Percentiles rank a stretch among this genome's conserved stretches.
Conservation (phyloP, 345 rosid species). For the Arabis alpina region DNA sequence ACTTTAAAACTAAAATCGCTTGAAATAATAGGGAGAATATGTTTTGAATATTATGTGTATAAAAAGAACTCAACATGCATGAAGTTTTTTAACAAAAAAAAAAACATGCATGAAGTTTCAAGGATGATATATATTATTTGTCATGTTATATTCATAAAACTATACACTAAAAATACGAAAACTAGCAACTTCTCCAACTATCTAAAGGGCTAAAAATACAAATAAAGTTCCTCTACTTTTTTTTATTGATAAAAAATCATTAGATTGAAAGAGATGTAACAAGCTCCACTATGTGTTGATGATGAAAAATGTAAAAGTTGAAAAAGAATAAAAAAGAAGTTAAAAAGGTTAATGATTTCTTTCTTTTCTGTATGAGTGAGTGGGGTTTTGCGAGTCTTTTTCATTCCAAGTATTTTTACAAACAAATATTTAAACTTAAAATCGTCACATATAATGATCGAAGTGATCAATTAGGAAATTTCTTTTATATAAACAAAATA, state of each 20-base stretch:
- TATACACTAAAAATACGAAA: neutral
- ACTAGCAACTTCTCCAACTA: constrained; percentile 14
- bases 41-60: too few relatives aligned
- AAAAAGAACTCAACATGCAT: too few relatives aligned
- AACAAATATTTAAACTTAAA: too few relatives aligned
- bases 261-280: constrained; percentile 18
- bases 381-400: neutral
- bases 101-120: too few relatives aligned
- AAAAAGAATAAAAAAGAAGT: neutral
- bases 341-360: constrained; percentile 28
- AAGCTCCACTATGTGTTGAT: constrained; percentile 34
- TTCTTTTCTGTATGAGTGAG: neutral
- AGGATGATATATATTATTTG: neutral
- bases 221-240: constrained; percentile 23
- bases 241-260: neutral
- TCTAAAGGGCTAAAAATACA: constrained; percentile 17
- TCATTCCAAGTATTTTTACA: too few relatives aligned
- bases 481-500: neutral
- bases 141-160: neutral
- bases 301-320: constrained; percentile 20
- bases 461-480: too few relatives aligned
- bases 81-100: too few relatives aligned
- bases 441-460: too few relatives aligned
- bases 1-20: too few relatives aligned
- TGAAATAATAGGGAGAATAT: too few relatives aligned